Conservation (phyloP, 1,284 basidiomycete genomes). For the Caloboletus firmus region DNA sequence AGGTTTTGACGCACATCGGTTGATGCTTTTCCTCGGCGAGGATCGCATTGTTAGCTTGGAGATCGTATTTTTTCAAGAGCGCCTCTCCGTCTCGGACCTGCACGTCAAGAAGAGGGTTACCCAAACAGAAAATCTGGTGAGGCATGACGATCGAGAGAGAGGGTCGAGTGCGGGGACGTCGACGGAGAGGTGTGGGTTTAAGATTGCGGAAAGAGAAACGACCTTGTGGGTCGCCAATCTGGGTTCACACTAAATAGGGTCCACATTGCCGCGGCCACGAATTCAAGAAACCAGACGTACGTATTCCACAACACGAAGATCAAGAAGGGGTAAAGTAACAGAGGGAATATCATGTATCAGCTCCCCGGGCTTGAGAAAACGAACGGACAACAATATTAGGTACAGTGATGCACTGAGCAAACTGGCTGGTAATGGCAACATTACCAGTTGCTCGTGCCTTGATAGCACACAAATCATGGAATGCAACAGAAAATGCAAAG, state of each 20-base stretch:
- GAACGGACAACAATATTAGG: conserved; percentile 20
- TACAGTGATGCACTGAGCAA: conserved; percentile 29
- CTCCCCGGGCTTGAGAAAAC: conserved; percentile 18
- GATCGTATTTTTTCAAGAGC: conserved; percentile 86
- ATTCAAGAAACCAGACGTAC: not conserved
- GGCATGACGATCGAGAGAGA: conserved; percentile 25
- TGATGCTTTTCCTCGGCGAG: conserved; percentile 89
- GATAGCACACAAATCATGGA: conserved; percentile 46
- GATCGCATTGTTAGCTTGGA: conserved; percentile 97
- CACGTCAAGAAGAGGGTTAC: conserved; percentile 89
- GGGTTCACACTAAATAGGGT: not conserved
- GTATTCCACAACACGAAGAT: not conserved
- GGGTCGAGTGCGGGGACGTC: conserved; percentile 6
- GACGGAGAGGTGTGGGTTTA: conserved; percentile 9
- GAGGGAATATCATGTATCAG: conserved; percentile 6
- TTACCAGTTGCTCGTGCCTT: conserved; percentile 43
- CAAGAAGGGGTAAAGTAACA: not conserved
- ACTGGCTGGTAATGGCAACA: conserved; percentile 22
- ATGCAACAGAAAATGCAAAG: conserved; percentile 51
- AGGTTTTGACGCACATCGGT: conserved; percentile 68
- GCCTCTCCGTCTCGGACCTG: conserved; percentile 83
- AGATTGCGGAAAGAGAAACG: conserved; percentile 7
- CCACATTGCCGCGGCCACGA: not conserved
- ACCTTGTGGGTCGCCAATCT: not conserved
- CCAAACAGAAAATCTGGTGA: conserved; percentile 74